Evolutionary conservation across 129 eudicot genomes (phyloP), one percentile per base, ranked within the genome.

Genomic region (Artemisia argyi): DNA sequence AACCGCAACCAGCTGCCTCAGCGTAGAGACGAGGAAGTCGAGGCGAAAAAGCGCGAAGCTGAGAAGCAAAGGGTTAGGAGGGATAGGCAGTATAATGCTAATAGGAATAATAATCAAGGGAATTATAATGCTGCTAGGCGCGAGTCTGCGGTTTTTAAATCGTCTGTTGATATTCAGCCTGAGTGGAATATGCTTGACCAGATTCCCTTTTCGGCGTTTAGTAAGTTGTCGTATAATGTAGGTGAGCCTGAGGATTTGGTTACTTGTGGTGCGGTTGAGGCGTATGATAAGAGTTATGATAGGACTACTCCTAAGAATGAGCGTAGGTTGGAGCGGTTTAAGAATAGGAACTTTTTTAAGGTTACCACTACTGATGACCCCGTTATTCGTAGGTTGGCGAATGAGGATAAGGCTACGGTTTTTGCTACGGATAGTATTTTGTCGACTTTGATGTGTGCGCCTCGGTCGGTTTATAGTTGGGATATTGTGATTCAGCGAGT

Each of bases 111-210:
- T 7, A 73, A 64, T 0, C 44, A 35, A 35, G 44, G 44, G 7
- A 35, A 35, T 35, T 4, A 35, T 35, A 4, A 35, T 35, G 7
- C 7, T 1, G 8, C 44, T 35, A 35, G 44, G 44, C 44, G 44
- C 7, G 44, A 35, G 44, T 35, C 44, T 35, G 97, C 96, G 1
- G 90, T 84, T 9, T 78, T 84, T 54, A 91, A 91, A 53, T 86
- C 96, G 3, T 81, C 88, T 0, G 97, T 91, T 3, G 97, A 91
- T 69, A 91, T 91, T 52, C 96, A 91, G 58, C 97, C 93, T 2
- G 97, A 91, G 50, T 91, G 96, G 97, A 88, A 91, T 22, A 91
- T 91, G 97, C 89, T 88, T 16, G 97, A 91, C 35, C 97, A 91
- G 66, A 91, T 91, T 14, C 96, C 97, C 0, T 91, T 91, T 75